Evolutionary conservation across 441 rosid species (phyloP).

Genomic region (Hura crepitans): DNA sequence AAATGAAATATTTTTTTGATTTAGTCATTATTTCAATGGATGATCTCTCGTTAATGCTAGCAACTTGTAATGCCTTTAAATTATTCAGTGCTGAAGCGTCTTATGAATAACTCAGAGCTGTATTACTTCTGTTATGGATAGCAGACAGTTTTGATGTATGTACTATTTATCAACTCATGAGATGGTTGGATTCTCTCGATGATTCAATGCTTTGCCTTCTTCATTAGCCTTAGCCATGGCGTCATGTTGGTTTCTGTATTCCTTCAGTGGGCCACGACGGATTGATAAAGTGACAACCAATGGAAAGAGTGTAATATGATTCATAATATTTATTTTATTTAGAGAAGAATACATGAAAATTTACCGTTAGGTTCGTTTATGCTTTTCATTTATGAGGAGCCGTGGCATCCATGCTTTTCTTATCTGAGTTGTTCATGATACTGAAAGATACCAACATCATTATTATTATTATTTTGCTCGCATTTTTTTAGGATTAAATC

Average conservation of each 20-base stretch:
- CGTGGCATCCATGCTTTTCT: too few relatives aligned
- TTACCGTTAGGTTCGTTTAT: too few relatives aligned
- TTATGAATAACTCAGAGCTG: neutral
- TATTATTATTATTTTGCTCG: too few relatives aligned
- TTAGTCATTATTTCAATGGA: neutral
- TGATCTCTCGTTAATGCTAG: neutral
- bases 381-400: too few relatives aligned
- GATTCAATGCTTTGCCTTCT: neutral
- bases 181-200: slow-evolving; percentile 1
- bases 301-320: too few relatives aligned
- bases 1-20: neutral
- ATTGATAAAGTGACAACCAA: too few relatives aligned
- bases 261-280: too few relatives aligned
- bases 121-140: neutral
- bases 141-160: neutral
- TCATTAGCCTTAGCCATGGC: neutral
- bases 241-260: neutral
- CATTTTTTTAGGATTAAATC: too few relatives aligned
- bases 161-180: slow-evolving; percentile 1
- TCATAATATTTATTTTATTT: too few relatives aligned
- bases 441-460: too few relatives aligned
- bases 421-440: too few relatives aligned
- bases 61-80: neutral
- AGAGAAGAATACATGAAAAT: too few relatives aligned
- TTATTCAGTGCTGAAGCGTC: neutral